phyloP scores from a whole-genome alignment of 2,329 filamentous ascomycete genomes.

The Huntiella omanensis region DNA sequence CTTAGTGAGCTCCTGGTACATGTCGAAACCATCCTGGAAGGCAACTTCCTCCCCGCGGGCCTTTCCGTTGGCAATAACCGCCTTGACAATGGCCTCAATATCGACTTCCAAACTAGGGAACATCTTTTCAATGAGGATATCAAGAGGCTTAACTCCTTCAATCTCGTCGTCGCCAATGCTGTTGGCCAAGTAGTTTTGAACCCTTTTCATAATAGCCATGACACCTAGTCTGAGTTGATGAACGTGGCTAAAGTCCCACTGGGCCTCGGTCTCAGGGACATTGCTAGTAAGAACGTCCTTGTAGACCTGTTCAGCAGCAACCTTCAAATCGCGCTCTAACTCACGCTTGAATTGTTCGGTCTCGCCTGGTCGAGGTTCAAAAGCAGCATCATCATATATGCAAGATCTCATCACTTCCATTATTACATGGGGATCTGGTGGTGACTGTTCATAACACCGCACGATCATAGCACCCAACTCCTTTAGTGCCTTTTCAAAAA shows the following conservation, averaged over 20 bases:
- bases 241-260: slow-evolving; percentile 83
- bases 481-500: slow-evolving; percentile 68
- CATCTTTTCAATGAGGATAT: slow-evolving; percentile 61
- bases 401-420: slow-evolving; percentile 69
- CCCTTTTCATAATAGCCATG: slow-evolving; percentile 67
- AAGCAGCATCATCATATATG: slow-evolving; percentile 59
- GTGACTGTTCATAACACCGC: slow-evolving; percentile 75
- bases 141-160: slow-evolving; percentile 49
- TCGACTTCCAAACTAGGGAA: slow-evolving; percentile 85
- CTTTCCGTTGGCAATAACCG: slow-evolving; percentile 57
- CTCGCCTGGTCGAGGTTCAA: slow-evolving; percentile 51
- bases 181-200: slow-evolving; percentile 81
- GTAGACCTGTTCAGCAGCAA: slow-evolving; percentile 39
- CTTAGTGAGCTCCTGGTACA: slow-evolving; percentile 76
- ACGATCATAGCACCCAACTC: slow-evolving; percentile 80
- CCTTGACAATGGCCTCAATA: slow-evolving; percentile 63
- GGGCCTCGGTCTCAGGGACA: slow-evolving; percentile 59
- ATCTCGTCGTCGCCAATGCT: slow-evolving; percentile 41
- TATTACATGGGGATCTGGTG: slow-evolving; percentile 59
- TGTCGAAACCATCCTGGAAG: slow-evolving; percentile 79
- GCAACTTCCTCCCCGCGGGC: slow-evolving; percentile 56
- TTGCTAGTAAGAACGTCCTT: slow-evolving; percentile 58
- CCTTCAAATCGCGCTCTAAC: slow-evolving; percentile 6
- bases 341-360: slow-evolving; percentile 23
- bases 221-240: slow-evolving; percentile 77